A percentile compares a stretch with the other conserved stretches of the same genome.
Conservation (phyloP, 352 stramenopile genomes). For the Phytopythium helicoides region DNA sequence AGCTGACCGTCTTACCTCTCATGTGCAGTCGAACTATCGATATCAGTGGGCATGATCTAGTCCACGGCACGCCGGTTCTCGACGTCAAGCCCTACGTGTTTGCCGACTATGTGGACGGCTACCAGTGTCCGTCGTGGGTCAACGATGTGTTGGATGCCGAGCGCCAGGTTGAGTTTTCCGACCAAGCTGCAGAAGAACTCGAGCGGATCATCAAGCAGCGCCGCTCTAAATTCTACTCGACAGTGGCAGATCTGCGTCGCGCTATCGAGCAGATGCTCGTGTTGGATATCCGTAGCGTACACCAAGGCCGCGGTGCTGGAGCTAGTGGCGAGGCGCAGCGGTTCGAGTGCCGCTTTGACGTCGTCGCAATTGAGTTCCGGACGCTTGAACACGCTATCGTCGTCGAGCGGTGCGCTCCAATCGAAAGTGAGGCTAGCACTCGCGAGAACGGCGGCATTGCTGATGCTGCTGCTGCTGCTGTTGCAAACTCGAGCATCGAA, state of each 20-base stretch:
- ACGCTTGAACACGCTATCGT: conserved; percentile 65
- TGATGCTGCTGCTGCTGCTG: background rate
- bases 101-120: conserved; percentile 59
- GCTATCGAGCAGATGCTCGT: conserved; percentile 82
- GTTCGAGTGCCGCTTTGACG: conserved; percentile 78
- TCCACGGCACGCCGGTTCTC: conserved; percentile 96
- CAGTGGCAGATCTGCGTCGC: conserved; percentile 38
- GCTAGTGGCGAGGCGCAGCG: conserved; percentile 38
- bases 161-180: conserved; percentile 54
- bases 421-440: background rate
- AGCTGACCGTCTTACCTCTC: background rate
- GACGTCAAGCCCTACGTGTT: conserved; percentile 99
- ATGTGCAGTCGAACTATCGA: conserved; percentile 64
- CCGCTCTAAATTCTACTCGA: conserved; percentile 66
- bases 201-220: conserved; percentile 37
- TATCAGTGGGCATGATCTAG: conserved; percentile 92
- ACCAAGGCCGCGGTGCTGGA: conserved; percentile 67
- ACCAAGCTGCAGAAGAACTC: conserved; percentile 34
- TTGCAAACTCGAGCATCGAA: background rate
- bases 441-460: background rate
- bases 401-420: conserved; percentile 46
- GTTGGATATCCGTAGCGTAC: conserved; percentile 80
- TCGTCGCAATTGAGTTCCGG: conserved; percentile 69
- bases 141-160: conserved; percentile 24
- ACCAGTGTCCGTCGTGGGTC: conserved; percentile 71